These are phyloP conservation scores for Didymella arachidicola DNA, from an alignment of 2,329 filamentous ascomycete species.

Conservation along the genomic window DNA sequence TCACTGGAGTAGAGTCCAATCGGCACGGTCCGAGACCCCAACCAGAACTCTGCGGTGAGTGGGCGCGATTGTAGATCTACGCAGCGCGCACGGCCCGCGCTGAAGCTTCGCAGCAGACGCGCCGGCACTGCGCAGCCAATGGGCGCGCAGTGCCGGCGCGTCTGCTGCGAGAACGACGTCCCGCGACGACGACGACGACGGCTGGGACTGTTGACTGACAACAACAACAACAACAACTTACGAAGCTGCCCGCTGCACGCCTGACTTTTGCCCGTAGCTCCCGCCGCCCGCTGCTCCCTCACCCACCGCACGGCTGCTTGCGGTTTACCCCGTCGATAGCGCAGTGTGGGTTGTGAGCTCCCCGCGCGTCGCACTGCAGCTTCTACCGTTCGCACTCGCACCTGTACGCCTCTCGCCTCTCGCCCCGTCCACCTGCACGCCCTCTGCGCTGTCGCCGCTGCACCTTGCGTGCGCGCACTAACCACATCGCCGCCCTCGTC, in stretches of 20 bases:
- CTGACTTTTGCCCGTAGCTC: too few relatives aligned
- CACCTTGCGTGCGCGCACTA: conserved; percentile 42
- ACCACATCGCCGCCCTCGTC: conserved; percentile 39
- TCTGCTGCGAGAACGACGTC: conserved; percentile 15
- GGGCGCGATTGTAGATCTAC: background rate
- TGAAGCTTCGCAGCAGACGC: conserved; percentile 23
- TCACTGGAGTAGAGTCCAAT: background rate
- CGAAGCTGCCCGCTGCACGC: conserved; percentile 12
- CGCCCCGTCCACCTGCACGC: too few relatives aligned
- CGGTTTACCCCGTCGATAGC: too few relatives aligned
- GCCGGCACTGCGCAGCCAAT: conserved; percentile 23
- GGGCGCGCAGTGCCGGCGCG: conserved; percentile 8
- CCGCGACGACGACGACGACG: background rate
- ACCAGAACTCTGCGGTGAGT: conserved; percentile 11
- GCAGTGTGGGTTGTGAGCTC: too few relatives aligned
- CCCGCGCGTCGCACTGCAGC: too few relatives aligned
- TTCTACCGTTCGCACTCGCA: too few relatives aligned
- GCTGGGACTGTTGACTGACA: conserved; percentile 13
- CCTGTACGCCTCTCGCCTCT: too few relatives aligned
- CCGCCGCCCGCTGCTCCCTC: conserved; percentile 2
- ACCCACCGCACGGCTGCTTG: background rate
- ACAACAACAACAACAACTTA: conserved; percentile 28
- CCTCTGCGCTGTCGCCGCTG: too few relatives aligned
- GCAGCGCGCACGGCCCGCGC: too few relatives aligned
- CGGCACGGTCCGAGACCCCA: conserved; percentile 15